These are phyloP conservation scores for Aspergillus caelatus DNA, from an alignment of 2,329 filamentous ascomycete species.

Conservation along the genomic window DNA sequence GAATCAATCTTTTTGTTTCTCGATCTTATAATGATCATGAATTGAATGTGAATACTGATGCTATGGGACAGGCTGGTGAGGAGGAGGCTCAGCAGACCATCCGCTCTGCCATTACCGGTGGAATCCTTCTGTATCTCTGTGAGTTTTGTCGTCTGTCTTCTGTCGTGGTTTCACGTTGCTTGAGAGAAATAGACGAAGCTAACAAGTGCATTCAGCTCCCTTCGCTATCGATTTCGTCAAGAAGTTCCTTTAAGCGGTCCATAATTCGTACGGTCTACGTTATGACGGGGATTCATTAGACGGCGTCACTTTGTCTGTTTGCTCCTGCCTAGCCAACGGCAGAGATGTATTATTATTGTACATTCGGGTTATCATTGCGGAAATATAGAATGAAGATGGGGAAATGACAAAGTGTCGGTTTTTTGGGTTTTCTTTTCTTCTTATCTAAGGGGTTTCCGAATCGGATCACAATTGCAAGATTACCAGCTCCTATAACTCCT, in stretches of 20 bases:
- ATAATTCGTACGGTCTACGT: not conserved
- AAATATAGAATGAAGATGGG: slow-evolving; percentile 25
- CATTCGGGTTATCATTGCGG: slow-evolving; percentile 18
- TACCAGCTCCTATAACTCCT: slow-evolving; percentile 16
- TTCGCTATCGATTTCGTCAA: slow-evolving; percentile 54
- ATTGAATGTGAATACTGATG: slow-evolving; percentile 3
- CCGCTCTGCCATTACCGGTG: slow-evolving; percentile 56
- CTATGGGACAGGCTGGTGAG: slow-evolving; percentile 49
- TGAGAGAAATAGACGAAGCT: not conserved
- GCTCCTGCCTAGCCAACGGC: slow-evolving; percentile 15
- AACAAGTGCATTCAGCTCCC: slow-evolving; percentile 39
- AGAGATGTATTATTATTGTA: slow-evolving; percentile 42
- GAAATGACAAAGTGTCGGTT: slow-evolving; percentile 17
- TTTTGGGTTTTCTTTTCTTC: slow-evolving; percentile 1
- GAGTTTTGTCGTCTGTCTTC: slow-evolving; percentile 31
- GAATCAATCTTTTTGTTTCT: not conserved
- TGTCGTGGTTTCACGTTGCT: not conserved
- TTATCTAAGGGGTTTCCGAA: slow-evolving; percentile 1
- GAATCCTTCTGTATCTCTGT: slow-evolving; percentile 65
- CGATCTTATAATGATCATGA: not conserved
- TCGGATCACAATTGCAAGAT: slow-evolving; percentile 12
- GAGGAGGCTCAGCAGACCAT: slow-evolving; percentile 57
- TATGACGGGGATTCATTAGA: not conserved
- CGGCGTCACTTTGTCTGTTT: slow-evolving; percentile 10
- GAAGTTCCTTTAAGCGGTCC: slow-evolving; percentile 46